Percentiles rank a stretch among this genome's conserved stretches.
Conservation (phyloP, 2,329 filamentous ascomycete genomes). For the Colletotrichum sp. region DNA sequence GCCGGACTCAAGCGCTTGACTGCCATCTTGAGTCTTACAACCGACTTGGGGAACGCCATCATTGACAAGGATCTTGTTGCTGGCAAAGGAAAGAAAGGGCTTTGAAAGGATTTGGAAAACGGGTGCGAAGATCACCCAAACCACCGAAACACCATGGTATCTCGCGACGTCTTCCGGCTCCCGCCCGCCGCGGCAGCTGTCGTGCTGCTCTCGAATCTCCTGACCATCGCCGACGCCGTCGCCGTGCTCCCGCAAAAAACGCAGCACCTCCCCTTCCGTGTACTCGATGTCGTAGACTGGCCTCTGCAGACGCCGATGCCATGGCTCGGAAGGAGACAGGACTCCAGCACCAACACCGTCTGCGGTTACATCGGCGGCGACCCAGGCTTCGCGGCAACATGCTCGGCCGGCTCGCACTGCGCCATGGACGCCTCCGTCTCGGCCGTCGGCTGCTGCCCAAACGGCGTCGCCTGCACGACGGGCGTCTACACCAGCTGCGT, state of each 20-base stretch:
- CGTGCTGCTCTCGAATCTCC: constrained; percentile 37
- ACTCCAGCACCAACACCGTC: constrained; percentile 50
- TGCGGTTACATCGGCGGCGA: constrained; percentile 64
- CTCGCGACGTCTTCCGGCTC: constrained; percentile 36
- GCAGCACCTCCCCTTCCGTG: constrained; percentile 35
- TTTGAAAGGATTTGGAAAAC: not conserved
- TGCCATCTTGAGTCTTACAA: not conserved
- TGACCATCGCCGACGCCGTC: constrained; percentile 38
- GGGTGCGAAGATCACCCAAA: not conserved
- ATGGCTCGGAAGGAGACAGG: constrained; percentile 40
- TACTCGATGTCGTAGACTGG: constrained; percentile 43
- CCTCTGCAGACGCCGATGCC: constrained; percentile 49
- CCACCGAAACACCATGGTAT: constrained; percentile 26
- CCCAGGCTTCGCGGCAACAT: constrained; percentile 58
- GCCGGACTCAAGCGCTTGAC: not conserved
- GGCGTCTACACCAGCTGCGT: constrained; percentile 65
- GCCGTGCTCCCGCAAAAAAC: constrained; percentile 49
- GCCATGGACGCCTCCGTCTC: constrained; percentile 55
- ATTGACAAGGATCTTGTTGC: not conserved
- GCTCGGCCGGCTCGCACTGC: constrained; percentile 62
- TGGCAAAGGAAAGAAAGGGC: not conserved
- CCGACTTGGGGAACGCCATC: not conserved
- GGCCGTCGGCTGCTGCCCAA: constrained; percentile 62
- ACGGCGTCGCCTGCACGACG: constrained; percentile 53
- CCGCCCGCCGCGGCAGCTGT: constrained; percentile 36